Conservation (phyloP, 108 stramenopile genomes). For the Fragilariopsis cylindrus region DNA sequence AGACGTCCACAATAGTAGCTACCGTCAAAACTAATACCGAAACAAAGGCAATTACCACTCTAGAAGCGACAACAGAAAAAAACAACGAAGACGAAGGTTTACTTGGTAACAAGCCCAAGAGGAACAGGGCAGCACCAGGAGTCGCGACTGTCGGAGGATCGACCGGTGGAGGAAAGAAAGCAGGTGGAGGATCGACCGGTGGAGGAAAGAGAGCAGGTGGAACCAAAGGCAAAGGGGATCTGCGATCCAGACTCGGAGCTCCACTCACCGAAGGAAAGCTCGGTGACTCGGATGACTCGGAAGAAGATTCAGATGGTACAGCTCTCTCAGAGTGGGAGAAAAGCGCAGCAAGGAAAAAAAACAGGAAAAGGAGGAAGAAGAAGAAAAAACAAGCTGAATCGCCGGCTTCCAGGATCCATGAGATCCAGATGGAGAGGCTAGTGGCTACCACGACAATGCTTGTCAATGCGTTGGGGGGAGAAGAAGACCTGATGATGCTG, state of each 20-base stretch:
- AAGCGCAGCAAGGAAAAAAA: too few species aligned
- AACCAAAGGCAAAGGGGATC: neutral
- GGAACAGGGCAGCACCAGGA: neutral
- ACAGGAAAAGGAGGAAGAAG: too few species aligned
- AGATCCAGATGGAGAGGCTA: neutral
- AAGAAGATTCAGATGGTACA: too few species aligned
- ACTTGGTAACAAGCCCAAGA: too few species aligned
- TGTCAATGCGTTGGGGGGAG: neutral
- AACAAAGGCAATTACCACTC: slow-evolving; percentile 7
- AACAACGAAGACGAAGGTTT: neutral
- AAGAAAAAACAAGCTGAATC: too few species aligned
- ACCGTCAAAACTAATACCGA: neutral
- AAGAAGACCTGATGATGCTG: slow-evolving; percentile 19
- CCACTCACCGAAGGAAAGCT: neutral
- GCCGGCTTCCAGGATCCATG: too few species aligned
- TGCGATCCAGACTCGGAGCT: neutral
- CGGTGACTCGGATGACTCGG: too few species aligned
- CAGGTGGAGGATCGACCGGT: neutral
- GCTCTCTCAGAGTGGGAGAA: too few species aligned
- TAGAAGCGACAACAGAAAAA: neutral
- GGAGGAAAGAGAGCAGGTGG: neutral
- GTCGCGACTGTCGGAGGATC: neutral
- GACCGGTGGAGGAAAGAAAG: too few species aligned
- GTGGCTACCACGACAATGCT: too few species aligned
- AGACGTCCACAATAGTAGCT: neutral